Evolutionary conservation across 164 flowering plant genomes (phyloP).

Genomic region (Cinnamomum micranthum): DNA sequence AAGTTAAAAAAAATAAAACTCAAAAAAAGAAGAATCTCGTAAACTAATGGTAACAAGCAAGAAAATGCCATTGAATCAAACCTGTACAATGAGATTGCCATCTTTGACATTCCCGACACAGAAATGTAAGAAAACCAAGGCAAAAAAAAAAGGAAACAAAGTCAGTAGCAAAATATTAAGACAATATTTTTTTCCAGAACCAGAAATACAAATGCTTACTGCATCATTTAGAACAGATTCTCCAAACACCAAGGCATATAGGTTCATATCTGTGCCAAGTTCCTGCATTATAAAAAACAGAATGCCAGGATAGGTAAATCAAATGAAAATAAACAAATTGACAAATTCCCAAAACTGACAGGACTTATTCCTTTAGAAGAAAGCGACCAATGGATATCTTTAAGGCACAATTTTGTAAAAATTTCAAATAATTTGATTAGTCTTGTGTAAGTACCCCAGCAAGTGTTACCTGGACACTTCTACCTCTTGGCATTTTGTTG

Average conservation of each 20-base stretch:
- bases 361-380: too few species aligned
- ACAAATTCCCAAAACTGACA: background rate
- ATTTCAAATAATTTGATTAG: too few species aligned
- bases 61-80: conserved; percentile 18
- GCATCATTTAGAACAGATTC: conserved; percentile 99
- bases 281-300: conserved; percentile 47
- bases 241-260: conserved; percentile 98
- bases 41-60: background rate
- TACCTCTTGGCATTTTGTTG: too few species aligned
- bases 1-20: background rate
- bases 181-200: background rate
- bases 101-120: conserved; percentile 42
- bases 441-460: too few species aligned
- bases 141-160: conserved; percentile 8
- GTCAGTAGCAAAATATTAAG: background rate
- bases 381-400: too few species aligned
- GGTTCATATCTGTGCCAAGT: conserved; percentile 89
- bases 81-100: conserved; percentile 99
- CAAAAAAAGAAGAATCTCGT: background rate
- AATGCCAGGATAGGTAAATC: background rate
- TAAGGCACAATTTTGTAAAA: too few species aligned
- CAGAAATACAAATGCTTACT: conserved; percentile 44
- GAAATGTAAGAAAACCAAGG: background rate
- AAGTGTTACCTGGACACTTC: too few species aligned
- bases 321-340: background rate